These are phyloP conservation scores for Choanephora cucurbitarum DNA, from an alignment of 371 early-diverging fungal species.

Conservation along the genomic window DNA sequence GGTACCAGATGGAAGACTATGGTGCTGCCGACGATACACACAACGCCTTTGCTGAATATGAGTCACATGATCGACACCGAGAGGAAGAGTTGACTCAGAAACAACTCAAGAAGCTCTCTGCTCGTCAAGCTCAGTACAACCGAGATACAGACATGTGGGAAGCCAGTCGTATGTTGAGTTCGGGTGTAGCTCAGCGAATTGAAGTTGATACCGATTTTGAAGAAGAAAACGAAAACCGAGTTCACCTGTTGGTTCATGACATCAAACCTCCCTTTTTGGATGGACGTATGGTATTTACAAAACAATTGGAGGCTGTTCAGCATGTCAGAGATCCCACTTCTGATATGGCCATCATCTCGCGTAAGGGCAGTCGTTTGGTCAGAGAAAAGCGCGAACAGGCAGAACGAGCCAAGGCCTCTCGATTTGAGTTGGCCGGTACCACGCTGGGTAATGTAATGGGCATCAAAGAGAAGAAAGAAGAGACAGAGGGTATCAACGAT, in stretches of 20 bases:
- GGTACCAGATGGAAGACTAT: conserved; percentile 92
- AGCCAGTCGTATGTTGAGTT: conserved; percentile 88
- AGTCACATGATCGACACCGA: conserved; percentile 67
- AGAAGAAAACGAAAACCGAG: conserved; percentile 82
- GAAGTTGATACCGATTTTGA: conserved; percentile 81
- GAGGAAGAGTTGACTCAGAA: conserved; percentile 80
- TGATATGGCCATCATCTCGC: conserved; percentile 90
- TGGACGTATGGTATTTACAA: conserved; percentile 87
- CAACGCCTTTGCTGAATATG: conserved; percentile 83
- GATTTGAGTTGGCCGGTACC: conserved; percentile 86
- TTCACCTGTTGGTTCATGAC: conserved; percentile 87
- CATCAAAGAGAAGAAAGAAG: conserved; percentile 57
- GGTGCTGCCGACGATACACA: conserved; percentile 67
- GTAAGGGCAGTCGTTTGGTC: conserved; percentile 90
- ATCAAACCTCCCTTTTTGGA: conserved; percentile 92
- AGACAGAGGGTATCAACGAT: conserved; percentile 23
- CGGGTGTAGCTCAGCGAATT: conserved; percentile 84
- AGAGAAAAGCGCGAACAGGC: conserved; percentile 87
- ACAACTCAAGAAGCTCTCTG: conserved; percentile 76
- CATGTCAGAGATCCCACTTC: conserved; percentile 91
- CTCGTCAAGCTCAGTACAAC: conserved; percentile 88
- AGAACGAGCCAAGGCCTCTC: conserved; percentile 82
- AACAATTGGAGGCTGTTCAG: conserved; percentile 83
- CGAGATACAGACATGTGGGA: conserved; percentile 96
- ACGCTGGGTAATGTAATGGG: conserved; percentile 96